Base-by-base conservation (phyloP, 805 yeast genomes). In the Hanseniaspora jakobsenii region DNA sequence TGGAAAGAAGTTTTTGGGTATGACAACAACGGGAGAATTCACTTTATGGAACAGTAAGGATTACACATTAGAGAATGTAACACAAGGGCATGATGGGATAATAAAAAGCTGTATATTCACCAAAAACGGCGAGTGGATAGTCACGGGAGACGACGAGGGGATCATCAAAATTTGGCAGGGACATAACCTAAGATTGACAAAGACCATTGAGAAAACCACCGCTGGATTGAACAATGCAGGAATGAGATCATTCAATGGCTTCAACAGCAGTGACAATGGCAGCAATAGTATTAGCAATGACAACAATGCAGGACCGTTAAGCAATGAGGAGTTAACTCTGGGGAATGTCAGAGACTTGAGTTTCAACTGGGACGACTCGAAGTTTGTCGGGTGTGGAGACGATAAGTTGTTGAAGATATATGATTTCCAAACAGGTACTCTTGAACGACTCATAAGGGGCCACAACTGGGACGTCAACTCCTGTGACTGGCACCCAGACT, bases 401-500 rank as follows among this genome's bases (percentile, higher is more conserved):
- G 99, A 91, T 61, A 81, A 85, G 41, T 72, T 80, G 5, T 66
- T 89, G 49, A 93, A 91, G 58, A 78, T 91, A 30, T 91, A 97
- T 96, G 84, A 87, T 62, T 91, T 91, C 63, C 80, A 83, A 56
- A 83, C 81, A 56, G 91, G 91, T 29, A 66, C 72, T 48, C 91
- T 84, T 53, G 99, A 91, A 57, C 65, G 82, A 38, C 69, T 75
- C 0, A 66, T 91, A 44, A 71, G 77, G 19, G 97, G 97, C 2
- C 99, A 91, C 63, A 95, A 93, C 59, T 91, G 99, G 99, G 99
- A 91, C 62, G 96, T 91, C 18, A 91, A 91, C 58, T 77, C 87
- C 44, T 83, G 93, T 44, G 97, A 91, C 61, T 91, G 99, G 99
- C 99, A 91, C 61, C 83, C 94, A 4, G 69, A 71, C 10, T 65